Percentiles rank a stretch among this genome's conserved stretches.
Evolutionary conservation across 805 yeast species (phyloP).

Genomic region (Henningerozyma blattae): DNA sequence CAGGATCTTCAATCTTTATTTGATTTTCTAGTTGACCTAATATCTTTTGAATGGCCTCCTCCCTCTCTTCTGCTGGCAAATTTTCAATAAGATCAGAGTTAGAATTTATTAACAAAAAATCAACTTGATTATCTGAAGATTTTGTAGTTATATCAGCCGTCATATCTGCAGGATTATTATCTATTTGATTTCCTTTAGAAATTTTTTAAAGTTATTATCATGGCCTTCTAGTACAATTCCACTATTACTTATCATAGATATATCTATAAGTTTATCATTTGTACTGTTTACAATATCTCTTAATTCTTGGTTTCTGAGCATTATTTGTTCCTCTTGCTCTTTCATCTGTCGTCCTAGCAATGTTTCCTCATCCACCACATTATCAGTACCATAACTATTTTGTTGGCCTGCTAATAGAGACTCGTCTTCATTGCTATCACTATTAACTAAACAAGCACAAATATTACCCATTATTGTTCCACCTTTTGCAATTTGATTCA

Average conservation of each 20-base stretch:
- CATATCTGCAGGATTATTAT: neutral
- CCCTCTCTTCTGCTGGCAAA: neutral
- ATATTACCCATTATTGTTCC: conserved; percentile 17
- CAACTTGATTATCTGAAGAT: neutral
- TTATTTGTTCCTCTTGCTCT: conserved; percentile 15
- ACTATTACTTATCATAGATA: conserved; percentile 26
- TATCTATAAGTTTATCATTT: conserved; percentile 24
- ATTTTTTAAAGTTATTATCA: neutral
- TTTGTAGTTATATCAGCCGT: neutral
- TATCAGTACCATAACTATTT: conserved; percentile 12
- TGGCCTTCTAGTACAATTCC: conserved; percentile 19
- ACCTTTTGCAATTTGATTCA: neutral
- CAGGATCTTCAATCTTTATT: neutral
- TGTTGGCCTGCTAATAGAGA: conserved; percentile 18
- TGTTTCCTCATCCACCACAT: conserved; percentile 6
- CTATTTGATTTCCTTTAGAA: neutral
- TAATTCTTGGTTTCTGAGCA: conserved; percentile 18
- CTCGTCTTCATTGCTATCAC: conserved; percentile 15
- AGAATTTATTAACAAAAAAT: neutral
- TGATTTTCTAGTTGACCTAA: neutral
- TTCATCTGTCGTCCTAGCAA: conserved; percentile 12
- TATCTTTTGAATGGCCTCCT: neutral
- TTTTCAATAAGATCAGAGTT: neutral
- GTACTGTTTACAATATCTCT: conserved; percentile 22
- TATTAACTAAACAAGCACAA: conserved; percentile 17